Evolutionary conservation across 2,329 filamentous ascomycete species (phyloP), one percentile per base, ranked within the genome.

Genomic region (Dothiorella sarmentorum): DNA sequence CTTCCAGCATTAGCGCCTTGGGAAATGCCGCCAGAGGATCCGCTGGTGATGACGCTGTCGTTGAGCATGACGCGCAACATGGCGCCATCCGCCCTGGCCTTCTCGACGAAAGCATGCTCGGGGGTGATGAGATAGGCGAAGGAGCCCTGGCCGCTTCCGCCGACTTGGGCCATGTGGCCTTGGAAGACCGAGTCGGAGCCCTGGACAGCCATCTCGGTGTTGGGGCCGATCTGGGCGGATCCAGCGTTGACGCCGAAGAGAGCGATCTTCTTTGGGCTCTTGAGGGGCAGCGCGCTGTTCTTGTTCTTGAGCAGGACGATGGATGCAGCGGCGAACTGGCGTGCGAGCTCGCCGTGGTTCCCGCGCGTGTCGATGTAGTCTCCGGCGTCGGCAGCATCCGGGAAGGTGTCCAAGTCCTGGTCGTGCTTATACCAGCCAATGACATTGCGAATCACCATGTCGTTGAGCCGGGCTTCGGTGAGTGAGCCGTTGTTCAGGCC

Each of bases 1-100:
- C 10, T 13, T 15, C 38, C 26, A 10, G 53, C 22, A 27, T 11
- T 24, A n/a, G 17, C 29, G 13, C 44, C 44, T 10, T 29, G 22
- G 7, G 20, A 35, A 15, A 56, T 85, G 84, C 57, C 75, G 70
- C 87, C 87, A 90, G 2, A 90, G 80, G 69, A 90, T 82, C 55
- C 79, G 75, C 67, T 90, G 87, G 65, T 91, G 51, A 87, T 38
- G 5, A 35, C 7, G 3, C 33, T 52, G 44, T 59, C 35, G 33
- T 52, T 27, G 15, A 59, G 24, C 15, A 59, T 20, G 20, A 31
- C 38, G 4, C 35, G 44, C 18, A 59, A 18, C 24, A 26, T 20
- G 15, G 44, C 40, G 11, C 57, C 57, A 9, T 43, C 31, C 15
- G n/a, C 22, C 2, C 31, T 42, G 29, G 38, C 45, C 2, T 35